Evolutionary conservation across 225 moss, liverwort and hornwort species (phyloP).

Genomic region (Lunularia cruciata): DNA sequence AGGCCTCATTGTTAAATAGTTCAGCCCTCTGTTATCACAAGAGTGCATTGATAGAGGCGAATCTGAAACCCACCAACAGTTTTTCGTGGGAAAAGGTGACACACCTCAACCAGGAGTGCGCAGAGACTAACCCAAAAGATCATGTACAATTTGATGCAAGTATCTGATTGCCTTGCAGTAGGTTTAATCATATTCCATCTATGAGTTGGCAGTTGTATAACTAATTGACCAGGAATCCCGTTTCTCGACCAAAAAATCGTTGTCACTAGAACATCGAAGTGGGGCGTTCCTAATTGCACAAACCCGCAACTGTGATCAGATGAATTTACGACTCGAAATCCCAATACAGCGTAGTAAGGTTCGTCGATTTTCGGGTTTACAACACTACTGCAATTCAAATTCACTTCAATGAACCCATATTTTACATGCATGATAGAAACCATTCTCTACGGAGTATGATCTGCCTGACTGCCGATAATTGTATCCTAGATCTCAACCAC

Average conservation of each 20-base stretch:
- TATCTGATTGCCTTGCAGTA: constrained; percentile 10
- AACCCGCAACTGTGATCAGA: neutral
- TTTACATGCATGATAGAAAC: constrained; percentile 6
- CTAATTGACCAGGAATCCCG: neutral
- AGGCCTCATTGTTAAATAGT: too few species aligned
- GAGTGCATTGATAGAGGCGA: too few species aligned
- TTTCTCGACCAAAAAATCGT: neutral
- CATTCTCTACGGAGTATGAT: neutral
- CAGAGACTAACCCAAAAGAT: too few species aligned
- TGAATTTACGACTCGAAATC: neutral
- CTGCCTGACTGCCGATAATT: neutral
- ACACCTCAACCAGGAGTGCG: too few species aligned
- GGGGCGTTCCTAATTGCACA: neutral
- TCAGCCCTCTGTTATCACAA: too few species aligned
- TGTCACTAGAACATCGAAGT: neutral
- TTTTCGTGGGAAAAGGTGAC: too few species aligned
- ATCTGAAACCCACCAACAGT: too few species aligned
- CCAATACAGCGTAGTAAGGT: neutral
- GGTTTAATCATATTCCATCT: neutral
- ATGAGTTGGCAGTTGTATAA: neutral
- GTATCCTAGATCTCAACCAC: neutral
- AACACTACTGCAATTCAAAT: constrained; percentile 1
- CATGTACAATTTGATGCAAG: too few species aligned
- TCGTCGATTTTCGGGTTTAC: neutral
- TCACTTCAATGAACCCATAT: neutral